Conservation (phyloP, 352 stramenopile species). For the Globisporangium heterothallicum region DNA sequence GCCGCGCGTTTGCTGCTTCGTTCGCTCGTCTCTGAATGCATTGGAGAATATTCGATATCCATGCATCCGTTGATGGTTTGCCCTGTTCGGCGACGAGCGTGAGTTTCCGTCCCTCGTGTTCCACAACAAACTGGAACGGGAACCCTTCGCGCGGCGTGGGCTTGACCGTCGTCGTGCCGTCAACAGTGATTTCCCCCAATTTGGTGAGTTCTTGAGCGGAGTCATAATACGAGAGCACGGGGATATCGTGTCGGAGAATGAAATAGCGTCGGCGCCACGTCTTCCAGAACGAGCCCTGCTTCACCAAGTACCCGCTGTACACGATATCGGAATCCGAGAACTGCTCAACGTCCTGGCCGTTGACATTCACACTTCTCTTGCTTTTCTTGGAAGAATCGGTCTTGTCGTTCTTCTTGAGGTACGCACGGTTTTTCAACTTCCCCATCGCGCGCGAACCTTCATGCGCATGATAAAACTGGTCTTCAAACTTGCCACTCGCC, state of each 20-base stretch:
- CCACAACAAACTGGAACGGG: constrained; percentile 61
- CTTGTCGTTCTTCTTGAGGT: constrained; percentile 44
- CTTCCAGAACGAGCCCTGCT: constrained; percentile 87
- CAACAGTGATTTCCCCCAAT: constrained; percentile 70
- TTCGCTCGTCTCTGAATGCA: constrained; percentile 35
- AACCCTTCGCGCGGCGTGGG: constrained; percentile 47
- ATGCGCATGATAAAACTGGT: constrained; percentile 84
- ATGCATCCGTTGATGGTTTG: constrained; percentile 42
- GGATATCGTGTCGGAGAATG: constrained; percentile 68
- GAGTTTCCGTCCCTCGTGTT: constrained; percentile 61
- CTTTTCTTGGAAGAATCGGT: constrained; percentile 24
- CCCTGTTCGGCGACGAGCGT: constrained; percentile 66
- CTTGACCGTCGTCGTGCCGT: constrained; percentile 53
- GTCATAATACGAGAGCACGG: constrained; percentile 78
- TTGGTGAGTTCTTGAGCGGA: constrained; percentile 73
- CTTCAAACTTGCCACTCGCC: constrained; percentile 76
- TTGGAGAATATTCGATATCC: constrained; percentile 54
- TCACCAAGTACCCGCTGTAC: constrained; percentile 71
- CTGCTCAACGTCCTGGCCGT: constrained; percentile 73
- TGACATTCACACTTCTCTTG: constrained; percentile 64
- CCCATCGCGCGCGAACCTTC: constrained; percentile 76
- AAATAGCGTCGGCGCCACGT: constrained; percentile 81
- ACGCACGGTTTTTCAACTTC: constrained; percentile 69
- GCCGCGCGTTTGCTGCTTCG: constrained; percentile 22
- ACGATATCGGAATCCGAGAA: constrained; percentile 85